These are phyloP conservation scores for Xylariaceae sp. DNA, from an alignment of 2,329 filamentous ascomycete genomes.

Conservation along the genomic window DNA sequence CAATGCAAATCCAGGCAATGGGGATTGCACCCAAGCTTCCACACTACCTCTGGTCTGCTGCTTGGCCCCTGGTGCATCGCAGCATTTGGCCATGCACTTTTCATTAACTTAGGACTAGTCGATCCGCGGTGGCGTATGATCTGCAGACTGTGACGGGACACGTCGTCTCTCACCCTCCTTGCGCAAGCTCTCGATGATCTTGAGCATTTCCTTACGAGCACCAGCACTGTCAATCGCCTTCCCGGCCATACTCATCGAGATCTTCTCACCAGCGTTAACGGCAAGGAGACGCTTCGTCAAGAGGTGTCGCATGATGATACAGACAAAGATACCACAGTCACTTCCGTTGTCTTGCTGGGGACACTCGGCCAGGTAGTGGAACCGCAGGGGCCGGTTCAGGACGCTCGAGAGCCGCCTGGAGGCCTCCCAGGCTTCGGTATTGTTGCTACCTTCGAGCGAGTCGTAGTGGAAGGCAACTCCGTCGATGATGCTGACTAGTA, in stretches of 20 bases:
- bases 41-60: too few relatives aligned
- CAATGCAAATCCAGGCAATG: too few relatives aligned
- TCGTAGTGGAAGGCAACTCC: slow-evolving; percentile 96
- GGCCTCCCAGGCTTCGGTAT: slow-evolving; percentile 65
- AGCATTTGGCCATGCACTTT: too few relatives aligned
- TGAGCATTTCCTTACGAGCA: slow-evolving; percentile 85
- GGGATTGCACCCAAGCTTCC: too few relatives aligned
- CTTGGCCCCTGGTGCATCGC: too few relatives aligned
- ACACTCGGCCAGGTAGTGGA: slow-evolving; percentile 77
- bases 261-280: slow-evolving; percentile 77
- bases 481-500: slow-evolving; percentile 85
- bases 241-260: slow-evolving; percentile 89
- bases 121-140: slow-evolving; percentile 41
- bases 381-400: slow-evolving; percentile 64
- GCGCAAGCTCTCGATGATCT: slow-evolving; percentile 79
- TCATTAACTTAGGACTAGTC: slow-evolving; percentile 29
- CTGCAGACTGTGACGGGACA: slow-evolving; percentile 30
- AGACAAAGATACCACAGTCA: slow-evolving; percentile 96
- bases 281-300: slow-evolving; percentile 77
- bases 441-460: slow-evolving; percentile 73
- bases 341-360: slow-evolving; percentile 89
- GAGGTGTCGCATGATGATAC: slow-evolving; percentile 91
- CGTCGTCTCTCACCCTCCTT: slow-evolving; percentile 80
- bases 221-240: slow-evolving; percentile 77
- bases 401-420: slow-evolving; percentile 66